Evolutionary conservation across 345 rosid species (phyloP).

Genomic region (Microthlaspi erraticum): DNA sequence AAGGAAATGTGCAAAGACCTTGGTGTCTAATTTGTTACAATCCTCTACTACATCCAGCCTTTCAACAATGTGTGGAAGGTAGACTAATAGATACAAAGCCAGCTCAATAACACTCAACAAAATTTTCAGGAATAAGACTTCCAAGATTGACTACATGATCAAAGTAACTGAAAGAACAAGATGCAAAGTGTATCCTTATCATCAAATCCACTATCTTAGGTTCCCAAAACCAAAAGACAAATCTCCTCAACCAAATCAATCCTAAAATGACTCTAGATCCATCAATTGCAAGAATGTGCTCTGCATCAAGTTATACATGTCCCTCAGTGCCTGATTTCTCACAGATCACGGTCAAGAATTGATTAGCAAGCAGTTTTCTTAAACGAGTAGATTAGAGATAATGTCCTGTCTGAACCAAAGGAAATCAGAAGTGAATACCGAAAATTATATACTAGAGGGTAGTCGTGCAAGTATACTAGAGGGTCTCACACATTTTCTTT

Average conservation of each 20-base stretch:
- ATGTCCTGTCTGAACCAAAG: neutral
- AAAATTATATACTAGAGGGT: too few species aligned
- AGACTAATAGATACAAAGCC: too few species aligned
- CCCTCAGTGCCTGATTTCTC: neutral
- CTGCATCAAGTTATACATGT: neutral
- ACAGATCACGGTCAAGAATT: neutral
- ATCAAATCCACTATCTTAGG: slow-evolving; percentile 12
- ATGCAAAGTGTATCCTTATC: slow-evolving; percentile 10
- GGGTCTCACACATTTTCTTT: neutral
- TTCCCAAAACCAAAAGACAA: slow-evolving; percentile 3
- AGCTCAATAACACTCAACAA: too few species aligned
- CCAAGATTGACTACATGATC: too few species aligned
- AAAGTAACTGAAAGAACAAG: neutral
- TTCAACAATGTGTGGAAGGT: too few species aligned
- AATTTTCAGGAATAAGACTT: too few species aligned
- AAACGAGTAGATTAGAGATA: neutral
- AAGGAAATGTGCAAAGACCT: too few species aligned
- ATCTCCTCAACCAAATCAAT: neutral
- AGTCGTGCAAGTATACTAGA: neutral
- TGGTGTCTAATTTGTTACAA: too few species aligned
- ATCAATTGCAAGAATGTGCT: neutral
- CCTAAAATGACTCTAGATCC: neutral
- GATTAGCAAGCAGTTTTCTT: neutral
- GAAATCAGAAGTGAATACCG: neutral
- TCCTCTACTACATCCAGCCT: too few species aligned